Evolutionary conservation across 2,329 filamentous ascomycete genomes (phyloP), one percentile per base, ranked within the genome.

Genomic region (Gremmenia infestans): DNA sequence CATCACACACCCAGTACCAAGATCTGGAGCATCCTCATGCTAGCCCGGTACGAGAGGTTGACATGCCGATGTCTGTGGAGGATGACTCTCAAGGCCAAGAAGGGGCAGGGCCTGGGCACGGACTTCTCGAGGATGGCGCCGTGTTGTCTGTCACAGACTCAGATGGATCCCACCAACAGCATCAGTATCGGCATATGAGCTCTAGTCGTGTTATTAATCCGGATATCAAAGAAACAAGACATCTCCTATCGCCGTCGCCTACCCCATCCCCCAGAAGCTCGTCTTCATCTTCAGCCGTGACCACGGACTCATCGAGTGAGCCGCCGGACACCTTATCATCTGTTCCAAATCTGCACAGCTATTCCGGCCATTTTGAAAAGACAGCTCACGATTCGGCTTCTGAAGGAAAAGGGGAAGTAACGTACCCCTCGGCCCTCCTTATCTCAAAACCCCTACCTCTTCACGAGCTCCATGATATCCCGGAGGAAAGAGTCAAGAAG

Each of bases 11-110:
- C 39, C 15, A 15, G 5, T 40, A 55, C 4, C 6, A 17, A 49
- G 32, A 39, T 59, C 49, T 7, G 54, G 25, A 68, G 81, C 75
- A 45, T 52, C 23, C 52, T 46, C 36, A 58, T 79, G 75, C 53
- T 79, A 70, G 56, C 11, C 28, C 17, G 11, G 19, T 14, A 28
- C 11, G 15, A 45, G 12, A 25, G 15, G 22, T 50, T n/a, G 15
- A 51, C 35, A 62, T 62, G 54, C 50, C 53, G n/a, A 52, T 53
- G n/a, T 50, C 50, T 51, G 51, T 52, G 53, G 56, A 58, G 53
- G 52, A 50, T 48, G 57, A 25, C 42, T 48, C 50, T 12, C 32
- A 3, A 48, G 28, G 28, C 15, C 28, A 48, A 17, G 49, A 56
- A 5, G 25, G 19, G 37, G 36, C 15, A 40, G 11, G 40, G 42